Percentiles rank a stretch among this genome's conserved stretches.
These are phyloP conservation scores for Xylariaceae sp. DNA, from an alignment of 2,329 filamentous ascomycete species.

Conservation along the genomic window DNA sequence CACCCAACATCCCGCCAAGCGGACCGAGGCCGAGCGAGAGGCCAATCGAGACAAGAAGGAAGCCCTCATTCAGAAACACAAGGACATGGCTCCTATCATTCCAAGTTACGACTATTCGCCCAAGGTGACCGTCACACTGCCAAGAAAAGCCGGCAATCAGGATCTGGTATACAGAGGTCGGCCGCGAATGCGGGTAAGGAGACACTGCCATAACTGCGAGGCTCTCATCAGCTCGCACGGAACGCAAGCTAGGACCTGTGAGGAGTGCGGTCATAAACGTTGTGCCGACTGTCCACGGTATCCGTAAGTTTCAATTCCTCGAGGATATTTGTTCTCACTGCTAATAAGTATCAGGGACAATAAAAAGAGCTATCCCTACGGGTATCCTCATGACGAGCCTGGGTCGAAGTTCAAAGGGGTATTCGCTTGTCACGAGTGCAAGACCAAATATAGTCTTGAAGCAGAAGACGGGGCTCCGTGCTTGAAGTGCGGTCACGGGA, in stretches of 20 bases:
- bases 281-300: slow-evolving; percentile 79
- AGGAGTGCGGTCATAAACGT: slow-evolving; percentile 64
- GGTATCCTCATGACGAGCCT: slow-evolving; percentile 64
- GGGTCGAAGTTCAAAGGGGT: slow-evolving; percentile 49
- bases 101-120: slow-evolving; percentile 49
- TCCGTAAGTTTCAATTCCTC: slow-evolving; percentile 54
- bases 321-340: neutral
- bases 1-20: slow-evolving; percentile 66
- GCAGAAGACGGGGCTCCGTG: slow-evolving; percentile 53
- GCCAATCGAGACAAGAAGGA: slow-evolving; percentile 50
- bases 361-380: slow-evolving; percentile 64
- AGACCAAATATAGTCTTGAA: slow-evolving; percentile 50
- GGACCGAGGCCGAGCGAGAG: slow-evolving; percentile 51
- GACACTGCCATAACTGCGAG: slow-evolving; percentile 71
- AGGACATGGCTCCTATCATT: slow-evolving; percentile 52
- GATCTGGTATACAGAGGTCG: slow-evolving; percentile 66
- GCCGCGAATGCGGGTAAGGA: slow-evolving; percentile 67
- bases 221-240: slow-evolving; percentile 54
- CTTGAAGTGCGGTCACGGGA: slow-evolving; percentile 55
- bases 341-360: slow-evolving; percentile 49
- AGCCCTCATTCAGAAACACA: slow-evolving; percentile 49
- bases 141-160: slow-evolving; percentile 62
- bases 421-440: slow-evolving; percentile 61
- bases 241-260: slow-evolving; percentile 54
- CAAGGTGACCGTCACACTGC: slow-evolving; percentile 55